Evolutionary conservation across 345 rosid genomes (phyloP).

Genomic region (Rubroshorea leprosula): DNA sequence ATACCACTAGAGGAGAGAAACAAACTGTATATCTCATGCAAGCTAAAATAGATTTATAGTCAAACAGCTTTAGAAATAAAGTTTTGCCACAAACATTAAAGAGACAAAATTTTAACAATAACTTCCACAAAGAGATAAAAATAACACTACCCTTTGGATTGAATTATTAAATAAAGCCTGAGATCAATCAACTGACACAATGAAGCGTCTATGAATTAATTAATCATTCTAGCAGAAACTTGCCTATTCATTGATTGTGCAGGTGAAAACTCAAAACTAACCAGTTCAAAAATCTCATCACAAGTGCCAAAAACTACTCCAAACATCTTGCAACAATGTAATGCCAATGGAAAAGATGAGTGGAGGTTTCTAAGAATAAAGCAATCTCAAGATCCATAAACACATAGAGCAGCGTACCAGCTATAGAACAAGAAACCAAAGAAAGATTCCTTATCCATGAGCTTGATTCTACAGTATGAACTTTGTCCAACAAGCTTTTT

Average conservation of each 20-base stretch:
- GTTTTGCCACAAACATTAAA: neutral
- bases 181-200: no score
- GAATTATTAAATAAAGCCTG: no score
- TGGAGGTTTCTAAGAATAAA: neutral
- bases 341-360: neutral
- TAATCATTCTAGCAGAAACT: neutral
- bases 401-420: conserved; percentile 40
- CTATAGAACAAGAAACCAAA: conserved; percentile 44
- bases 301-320: neutral
- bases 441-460: conserved; percentile 43
- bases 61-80: neutral
- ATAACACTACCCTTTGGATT: no score
- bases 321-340: neutral
- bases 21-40: no score
- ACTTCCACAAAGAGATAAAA: no score
- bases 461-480: conserved; percentile 31
- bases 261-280: neutral
- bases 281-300: neutral
- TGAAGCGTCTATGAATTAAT: no score
- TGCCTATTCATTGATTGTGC: neutral
- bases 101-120: neutral
- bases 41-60: no score
- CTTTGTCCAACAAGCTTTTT: conserved; percentile 48
- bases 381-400: neutral
- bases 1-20: no score